Conservation (phyloP, 2,329 filamentous ascomycete genomes). For the Xylariales sp. region DNA sequence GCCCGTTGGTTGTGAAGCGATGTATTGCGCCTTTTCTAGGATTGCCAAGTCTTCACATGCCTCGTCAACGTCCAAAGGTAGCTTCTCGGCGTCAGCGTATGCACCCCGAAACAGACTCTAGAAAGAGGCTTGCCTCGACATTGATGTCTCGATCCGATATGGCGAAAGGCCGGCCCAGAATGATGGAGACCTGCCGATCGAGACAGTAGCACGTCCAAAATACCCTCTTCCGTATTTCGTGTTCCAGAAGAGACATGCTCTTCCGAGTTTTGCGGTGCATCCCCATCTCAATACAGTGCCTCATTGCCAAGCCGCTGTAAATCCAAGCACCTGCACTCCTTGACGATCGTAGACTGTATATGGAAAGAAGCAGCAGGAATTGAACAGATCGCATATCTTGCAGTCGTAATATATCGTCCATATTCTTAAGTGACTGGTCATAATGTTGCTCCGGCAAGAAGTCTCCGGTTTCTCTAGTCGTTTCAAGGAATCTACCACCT, state of each 20-base stretch:
- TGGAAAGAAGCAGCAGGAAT: conserved; percentile 17
- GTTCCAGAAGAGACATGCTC: conserved; percentile 13
- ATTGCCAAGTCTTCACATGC: conserved; percentile 12
- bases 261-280: conserved; percentile 17
- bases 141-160: conserved; percentile 26
- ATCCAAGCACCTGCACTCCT: conserved; percentile 16
- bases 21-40: conserved; percentile 8
- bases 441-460: conserved; percentile 16
- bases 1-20: conserved; percentile 5
- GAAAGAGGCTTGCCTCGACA: conserved; percentile 12
- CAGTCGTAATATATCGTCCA: conserved; percentile 15
- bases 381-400: conserved; percentile 17
- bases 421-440: conserved; percentile 13
- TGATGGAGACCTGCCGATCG: conserved; percentile 26
- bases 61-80: conserved; percentile 25
- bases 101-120: neutral
- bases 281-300: conserved; percentile 18
- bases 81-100: conserved; percentile 4
- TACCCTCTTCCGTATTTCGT: conserved; percentile 22
- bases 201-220: conserved; percentile 29
- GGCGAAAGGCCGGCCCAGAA: conserved; percentile 25
- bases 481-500: conserved; percentile 25
- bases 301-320: conserved; percentile 17
- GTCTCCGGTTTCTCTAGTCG: conserved; percentile 22
- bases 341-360: conserved; percentile 15